phyloP scores from a whole-genome alignment of 345 rosid species.

The Eucalyptus erythrocorys region DNA sequence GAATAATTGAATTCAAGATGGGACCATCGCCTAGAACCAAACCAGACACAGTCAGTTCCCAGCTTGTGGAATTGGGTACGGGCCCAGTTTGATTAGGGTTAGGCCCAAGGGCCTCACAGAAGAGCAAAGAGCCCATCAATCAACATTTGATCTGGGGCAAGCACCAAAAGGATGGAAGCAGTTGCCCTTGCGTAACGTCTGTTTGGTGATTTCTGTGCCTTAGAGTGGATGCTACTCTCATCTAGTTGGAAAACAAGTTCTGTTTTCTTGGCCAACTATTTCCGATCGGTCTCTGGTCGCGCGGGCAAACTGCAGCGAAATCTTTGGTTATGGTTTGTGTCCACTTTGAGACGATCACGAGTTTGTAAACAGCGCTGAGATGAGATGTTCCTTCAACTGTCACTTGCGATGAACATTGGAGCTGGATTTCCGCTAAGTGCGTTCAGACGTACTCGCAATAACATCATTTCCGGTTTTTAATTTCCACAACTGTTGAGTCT shows the following conservation, averaged over 20 bases:
- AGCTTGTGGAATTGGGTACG: not conserved
- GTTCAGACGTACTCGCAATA: not conserved
- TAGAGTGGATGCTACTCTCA: not conserved
- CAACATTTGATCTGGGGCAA: not conserved
- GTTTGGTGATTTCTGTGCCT: not conserved
- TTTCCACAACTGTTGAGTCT: not conserved
- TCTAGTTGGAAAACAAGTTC: not conserved
- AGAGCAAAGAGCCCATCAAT: not conserved
- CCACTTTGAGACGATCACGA: fast-evolving
- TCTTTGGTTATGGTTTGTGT: not conserved
- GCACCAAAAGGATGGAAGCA: not conserved
- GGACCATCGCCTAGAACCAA: not conserved
- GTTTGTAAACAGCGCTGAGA: not conserved
- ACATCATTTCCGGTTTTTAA: not conserved
- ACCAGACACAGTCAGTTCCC: not conserved
- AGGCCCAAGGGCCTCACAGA: not conserved
- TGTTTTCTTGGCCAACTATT: not conserved
- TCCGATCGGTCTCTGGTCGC: not conserved
- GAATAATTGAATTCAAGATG: not conserved
- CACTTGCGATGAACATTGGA: not conserved
- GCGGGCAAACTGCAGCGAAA: not conserved
- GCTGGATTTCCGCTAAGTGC: not conserved
- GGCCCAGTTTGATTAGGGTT: not conserved
- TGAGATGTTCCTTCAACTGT: not conserved
- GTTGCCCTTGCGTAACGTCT: not conserved